Conservation (phyloP, 345 rosid genomes). For the Odontarrhena argentea region DNA sequence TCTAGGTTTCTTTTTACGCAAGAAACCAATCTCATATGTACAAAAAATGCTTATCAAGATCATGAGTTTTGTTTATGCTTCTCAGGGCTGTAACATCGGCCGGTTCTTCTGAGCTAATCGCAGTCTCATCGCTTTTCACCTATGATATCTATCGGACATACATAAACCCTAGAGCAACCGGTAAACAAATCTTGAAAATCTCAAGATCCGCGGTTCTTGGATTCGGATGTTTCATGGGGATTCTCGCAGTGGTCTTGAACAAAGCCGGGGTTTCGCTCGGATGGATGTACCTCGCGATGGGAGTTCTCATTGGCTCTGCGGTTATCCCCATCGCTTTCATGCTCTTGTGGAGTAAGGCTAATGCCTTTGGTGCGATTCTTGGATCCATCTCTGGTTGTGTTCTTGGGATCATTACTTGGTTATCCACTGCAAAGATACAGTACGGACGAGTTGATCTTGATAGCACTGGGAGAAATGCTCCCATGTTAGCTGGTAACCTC, state of each 20-base stretch:
- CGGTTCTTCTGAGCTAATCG: conserved; percentile 86
- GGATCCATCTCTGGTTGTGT: conserved; percentile 71
- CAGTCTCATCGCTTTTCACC: conserved; percentile 88
- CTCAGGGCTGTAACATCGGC: conserved; percentile 97
- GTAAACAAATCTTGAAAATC: conserved; percentile 66
- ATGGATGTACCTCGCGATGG: conserved; percentile 97
- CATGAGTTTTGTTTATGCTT: conserved; percentile 12
- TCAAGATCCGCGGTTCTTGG: conserved; percentile 74
- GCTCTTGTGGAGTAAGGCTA: conserved; percentile 95
- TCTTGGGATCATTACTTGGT: conserved; percentile 76
- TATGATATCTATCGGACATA: conserved; percentile 88
- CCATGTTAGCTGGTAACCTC: conserved; percentile 87
- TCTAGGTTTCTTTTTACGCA: conserved; percentile 10
- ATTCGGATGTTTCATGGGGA: conserved; percentile 95
- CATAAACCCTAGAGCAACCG: conserved; percentile 78
- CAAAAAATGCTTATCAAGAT: conserved; percentile 1
- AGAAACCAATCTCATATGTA: background rate
- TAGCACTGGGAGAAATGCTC: conserved; percentile 80
- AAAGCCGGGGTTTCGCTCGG: conserved; percentile 88
- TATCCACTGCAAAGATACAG: conserved; percentile 60
- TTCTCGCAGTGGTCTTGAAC: conserved; percentile 82
- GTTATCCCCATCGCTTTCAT: conserved; percentile 86
- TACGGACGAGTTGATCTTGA: conserved; percentile 71
- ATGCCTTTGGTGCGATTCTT: conserved; percentile 74
- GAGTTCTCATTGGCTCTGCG: conserved; percentile 89